Base-by-base conservation (phyloP, 306 rosid species). In the Leucaena leucocephala region DNA sequence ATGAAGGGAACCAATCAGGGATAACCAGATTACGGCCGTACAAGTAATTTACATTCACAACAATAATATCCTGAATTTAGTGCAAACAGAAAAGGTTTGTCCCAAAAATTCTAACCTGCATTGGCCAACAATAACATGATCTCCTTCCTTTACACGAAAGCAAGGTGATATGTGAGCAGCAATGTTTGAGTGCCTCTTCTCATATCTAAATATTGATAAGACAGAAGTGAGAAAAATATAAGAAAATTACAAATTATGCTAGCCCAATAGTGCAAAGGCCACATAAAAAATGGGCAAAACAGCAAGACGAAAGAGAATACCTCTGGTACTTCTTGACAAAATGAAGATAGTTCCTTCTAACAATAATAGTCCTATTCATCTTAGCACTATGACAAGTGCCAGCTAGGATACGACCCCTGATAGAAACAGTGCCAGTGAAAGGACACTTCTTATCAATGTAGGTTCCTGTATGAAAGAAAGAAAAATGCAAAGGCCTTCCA, bases 141-240 rank as follows among this genome's bases (percentile, higher is more conserved):
- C 97, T 12, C 98, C 98, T 76, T 94, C 98, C 80, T 94, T 91
- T 80, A 90, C 97, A 76, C 98, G 94, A 83, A 94, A 94, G 87
- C 96, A 90, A 6, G 97, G 96, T 35, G 98, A 91, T 10, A 87
- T 36, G 19, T 91, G 97, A 0, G 98, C 96, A 16, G 98, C 79
- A 57, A 91, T 91, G 75, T 91, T 94, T 2, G 98, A 94, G 55
- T 94, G 97, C 79, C 98, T 83, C 72, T 89, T 94, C 86, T 94
- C 98, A 69, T 89, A 94, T 58, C 98, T 91, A 62, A 21, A 71
- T 2, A 89, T 90, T 92, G 86, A 92, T 35, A 35, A 58, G 44
- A 39, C 12, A 39, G 4, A 7, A n/a, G 16, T 22, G 43, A 65
- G 9, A 69, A 48, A 72, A 27, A 27, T 8, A 12, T 12, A 10